Conservation (phyloP, 495 filamentous ascomycete species). For the Clohesyomyces aquaticus region DNA sequence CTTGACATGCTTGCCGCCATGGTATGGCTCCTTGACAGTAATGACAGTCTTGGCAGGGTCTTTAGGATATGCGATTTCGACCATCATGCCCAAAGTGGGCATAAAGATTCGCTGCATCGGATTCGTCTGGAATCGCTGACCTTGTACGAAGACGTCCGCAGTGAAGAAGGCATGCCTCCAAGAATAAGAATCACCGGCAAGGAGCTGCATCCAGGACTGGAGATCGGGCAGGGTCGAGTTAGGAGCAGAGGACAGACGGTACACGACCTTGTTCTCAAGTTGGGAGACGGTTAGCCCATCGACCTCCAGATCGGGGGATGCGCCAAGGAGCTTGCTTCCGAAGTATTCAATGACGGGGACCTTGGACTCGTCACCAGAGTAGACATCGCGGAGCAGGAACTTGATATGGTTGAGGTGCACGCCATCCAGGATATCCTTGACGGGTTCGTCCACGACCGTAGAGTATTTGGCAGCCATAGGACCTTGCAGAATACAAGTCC, state of each 20-base stretch:
- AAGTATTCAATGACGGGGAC: slow-evolving; percentile 94
- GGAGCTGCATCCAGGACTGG: slow-evolving; percentile 81
- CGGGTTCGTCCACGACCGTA: slow-evolving; percentile 82
- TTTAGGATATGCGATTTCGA: slow-evolving; percentile 80
- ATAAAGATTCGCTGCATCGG: slow-evolving; percentile 89
- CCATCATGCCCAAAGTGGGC: slow-evolving; percentile 80
- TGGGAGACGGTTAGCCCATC: slow-evolving; percentile 81
- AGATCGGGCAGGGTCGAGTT: slow-evolving; percentile 71
- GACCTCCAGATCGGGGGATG: slow-evolving; percentile 61
- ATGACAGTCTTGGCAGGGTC: slow-evolving; percentile 80
- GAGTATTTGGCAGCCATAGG: slow-evolving; percentile 93
- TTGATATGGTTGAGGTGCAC: slow-evolving; percentile 87
- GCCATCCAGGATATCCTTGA: slow-evolving; percentile 88
- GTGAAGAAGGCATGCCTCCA: slow-evolving; percentile 98
- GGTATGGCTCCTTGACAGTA: slow-evolving; percentile 69
- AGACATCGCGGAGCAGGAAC: slow-evolving; percentile 76
- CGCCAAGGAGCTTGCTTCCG: slow-evolving; percentile 70
- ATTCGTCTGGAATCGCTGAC: slow-evolving; percentile 94
- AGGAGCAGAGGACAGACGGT: slow-evolving; percentile 75
- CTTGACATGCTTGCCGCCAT: slow-evolving; percentile 70
- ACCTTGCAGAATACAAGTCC: slow-evolving; percentile 94
- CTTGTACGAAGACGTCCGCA: slow-evolving; percentile 93
- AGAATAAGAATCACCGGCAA: slow-evolving; percentile 81
- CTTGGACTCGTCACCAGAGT: slow-evolving; percentile 67
- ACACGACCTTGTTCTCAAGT: slow-evolving; percentile 74